Conservation (phyloP, 169 alveolate genomes). For the Perkinsus olseni region DNA sequence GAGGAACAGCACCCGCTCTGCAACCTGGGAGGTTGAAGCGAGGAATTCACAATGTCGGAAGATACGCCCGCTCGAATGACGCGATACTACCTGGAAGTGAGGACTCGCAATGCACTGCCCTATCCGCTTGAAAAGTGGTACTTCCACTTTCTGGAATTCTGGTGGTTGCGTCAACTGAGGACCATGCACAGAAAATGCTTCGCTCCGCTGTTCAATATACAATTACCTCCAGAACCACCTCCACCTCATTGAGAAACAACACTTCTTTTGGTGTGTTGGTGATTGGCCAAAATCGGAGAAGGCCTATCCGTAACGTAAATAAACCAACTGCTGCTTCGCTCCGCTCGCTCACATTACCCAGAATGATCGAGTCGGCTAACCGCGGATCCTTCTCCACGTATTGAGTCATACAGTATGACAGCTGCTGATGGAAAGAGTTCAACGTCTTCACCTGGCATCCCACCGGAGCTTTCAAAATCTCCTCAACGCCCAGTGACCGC, state of each 20-base stretch:
- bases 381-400: conserved; percentile 86
- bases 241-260: conserved; percentile 85
- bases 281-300: conserved; percentile 94
- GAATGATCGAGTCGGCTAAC: conserved; percentile 80
- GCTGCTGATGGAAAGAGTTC: conserved; percentile 82
- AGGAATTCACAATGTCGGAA: conserved; percentile 22
- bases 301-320: neutral
- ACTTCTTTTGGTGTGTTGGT: conserved; percentile 89
- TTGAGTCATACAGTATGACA: conserved; percentile 83
- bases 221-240: conserved; percentile 62
- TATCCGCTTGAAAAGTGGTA: conserved; percentile 51
- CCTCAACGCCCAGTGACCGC: neutral
- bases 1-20: conserved; percentile 79
- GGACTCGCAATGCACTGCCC: conserved; percentile 49
- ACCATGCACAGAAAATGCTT: neutral
- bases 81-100: conserved; percentile 31
- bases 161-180: conserved; percentile 59
- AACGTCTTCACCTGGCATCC: conserved; percentile 60
- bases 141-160: conserved; percentile 59
- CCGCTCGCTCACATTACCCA: conserved; percentile 39
- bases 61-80: neutral
- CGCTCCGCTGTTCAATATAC: too few relatives aligned
- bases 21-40: conserved; percentile 64
- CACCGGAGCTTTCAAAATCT: neutral
- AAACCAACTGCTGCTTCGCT: neutral